Base-by-base conservation (phyloP, 495 filamentous ascomycete species). In the Polyplosphaeria fusca region DNA sequence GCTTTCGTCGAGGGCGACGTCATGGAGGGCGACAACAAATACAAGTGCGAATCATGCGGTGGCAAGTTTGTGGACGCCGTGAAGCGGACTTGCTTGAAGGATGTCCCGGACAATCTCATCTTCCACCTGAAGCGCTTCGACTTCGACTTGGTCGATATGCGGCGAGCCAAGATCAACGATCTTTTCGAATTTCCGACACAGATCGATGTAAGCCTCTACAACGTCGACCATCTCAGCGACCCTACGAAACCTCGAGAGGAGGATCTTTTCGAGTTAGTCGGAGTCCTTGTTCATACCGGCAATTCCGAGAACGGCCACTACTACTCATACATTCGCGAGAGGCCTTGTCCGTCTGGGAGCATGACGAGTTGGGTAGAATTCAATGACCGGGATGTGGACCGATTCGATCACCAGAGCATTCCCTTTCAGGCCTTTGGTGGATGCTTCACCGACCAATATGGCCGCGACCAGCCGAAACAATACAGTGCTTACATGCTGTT, bases 1-100 rank as follows among this genome's bases (percentile, higher is more conserved):
- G 90, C 92, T 5, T 97, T 95, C 68, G 91, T 97, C 12, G 88
- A 92, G 66, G 93, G 93, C 1, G 94, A 99, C 66, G 83, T 93
- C 40, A 93, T 97, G 91, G 90, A 94, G 79, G 93, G 93, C 64
- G 87, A 96, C 58, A 97, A 99, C 72, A 96, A 96, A 70, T 99
- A 99, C 76, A 93, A 91, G 48, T 99, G 93, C 74, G 89, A 90
- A 3, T 86, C 82, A 3, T 99, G 93, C 69, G 86, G 86, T 38
- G 84, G 83, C 27, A 91, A 93, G 18, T 61, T 71, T 67, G 92
- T 97, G 23, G 86, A 96, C 73, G 93, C 93, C 43, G 90, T 97
- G 47, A 97, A 96, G 72, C 81, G 89, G 61, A 86, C 91, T 11
- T 97, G 91, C 63, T 72, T 99, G 52, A 95, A 95, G 65, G 88